Conservation (phyloP, 192 early-diverging fungal genomes). For the Backusella circina region DNA sequence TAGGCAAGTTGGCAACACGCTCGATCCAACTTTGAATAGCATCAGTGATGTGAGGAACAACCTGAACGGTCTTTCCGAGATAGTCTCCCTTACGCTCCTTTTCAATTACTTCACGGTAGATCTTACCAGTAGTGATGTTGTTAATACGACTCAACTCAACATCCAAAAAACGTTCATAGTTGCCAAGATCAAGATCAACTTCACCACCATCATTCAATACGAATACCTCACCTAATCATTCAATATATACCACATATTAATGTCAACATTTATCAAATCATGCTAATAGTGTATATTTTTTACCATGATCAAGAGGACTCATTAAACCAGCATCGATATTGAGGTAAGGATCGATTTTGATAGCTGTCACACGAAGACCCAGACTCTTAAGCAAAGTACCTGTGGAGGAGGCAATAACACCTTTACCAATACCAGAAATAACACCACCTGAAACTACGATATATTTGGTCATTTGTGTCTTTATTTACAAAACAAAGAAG, state of each 20-base stretch:
- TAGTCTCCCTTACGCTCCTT: conserved; percentile 92
- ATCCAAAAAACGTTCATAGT: conserved; percentile 98
- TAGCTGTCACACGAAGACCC: conserved; percentile 91
- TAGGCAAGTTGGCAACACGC: conserved; percentile 84
- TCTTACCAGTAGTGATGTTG: conserved; percentile 99
- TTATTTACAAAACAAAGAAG: conserved; percentile 1
- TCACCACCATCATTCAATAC: conserved; percentile 98
- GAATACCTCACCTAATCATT: conserved; percentile 89
- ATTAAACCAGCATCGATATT: conserved; percentile 99
- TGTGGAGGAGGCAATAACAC: conserved; percentile 96
- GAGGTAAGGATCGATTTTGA: conserved; percentile 99
- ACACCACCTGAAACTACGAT: conserved; percentile 97
- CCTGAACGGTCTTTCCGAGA: conserved; percentile 98
- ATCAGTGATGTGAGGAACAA: conserved; percentile 97
- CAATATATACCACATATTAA: not conserved
- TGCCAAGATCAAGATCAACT: conserved; percentile 98
- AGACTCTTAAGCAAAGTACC: conserved; percentile 90
- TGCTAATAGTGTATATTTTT: not conserved
- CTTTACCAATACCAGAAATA: conserved; percentile 99
- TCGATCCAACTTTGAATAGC: conserved; percentile 98
- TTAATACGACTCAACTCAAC: conserved; percentile 91
- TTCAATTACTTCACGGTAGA: conserved; percentile 94
- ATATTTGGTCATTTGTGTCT: conserved; percentile 73
- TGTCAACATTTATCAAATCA: not conserved
- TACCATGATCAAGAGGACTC: conserved; percentile 95